Evolutionary conservation across 345 rosid genomes (phyloP).

Genomic region (Eucalyptus shirleyi): DNA sequence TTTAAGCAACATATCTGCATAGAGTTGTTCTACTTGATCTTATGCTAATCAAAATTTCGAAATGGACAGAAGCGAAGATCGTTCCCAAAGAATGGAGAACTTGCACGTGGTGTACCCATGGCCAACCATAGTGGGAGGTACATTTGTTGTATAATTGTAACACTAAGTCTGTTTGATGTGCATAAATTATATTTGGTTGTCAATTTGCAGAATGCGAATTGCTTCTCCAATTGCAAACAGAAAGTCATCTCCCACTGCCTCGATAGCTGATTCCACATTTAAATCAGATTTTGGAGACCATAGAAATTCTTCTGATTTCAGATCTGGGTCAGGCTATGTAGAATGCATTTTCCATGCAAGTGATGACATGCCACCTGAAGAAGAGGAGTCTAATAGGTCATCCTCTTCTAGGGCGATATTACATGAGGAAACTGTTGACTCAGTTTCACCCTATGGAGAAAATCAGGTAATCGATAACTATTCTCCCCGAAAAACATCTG

Average conservation of each 20-base stretch:
- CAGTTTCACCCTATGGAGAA: conserved; percentile 24
- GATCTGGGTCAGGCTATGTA: conserved; percentile 46
- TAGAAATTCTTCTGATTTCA: conserved; percentile 47
- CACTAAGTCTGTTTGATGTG: neutral
- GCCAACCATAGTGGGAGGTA: conserved; percentile 57
- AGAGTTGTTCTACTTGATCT: neutral
- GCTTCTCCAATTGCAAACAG: conserved; percentile 31
- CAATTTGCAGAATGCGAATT: conserved; percentile 42
- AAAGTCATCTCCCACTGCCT: conserved; percentile 17
- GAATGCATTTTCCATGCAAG: conserved; percentile 32
- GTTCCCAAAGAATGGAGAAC: conserved; percentile 32
- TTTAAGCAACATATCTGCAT: neutral
- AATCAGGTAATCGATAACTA: conserved; percentile 11
- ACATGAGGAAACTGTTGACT: conserved; percentile 22
- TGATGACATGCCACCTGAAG: conserved; percentile 34
- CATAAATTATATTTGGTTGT: neutral
- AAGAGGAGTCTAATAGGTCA: conserved; percentile 21
- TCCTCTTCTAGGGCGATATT: conserved; percentile 25
- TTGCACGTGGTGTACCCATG: conserved; percentile 25
- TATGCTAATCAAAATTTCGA: neutral
- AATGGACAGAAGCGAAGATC: conserved; percentile 57
- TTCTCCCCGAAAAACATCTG: conserved; percentile 18
- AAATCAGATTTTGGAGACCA: conserved; percentile 39
- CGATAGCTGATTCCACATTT: conserved; percentile 28
- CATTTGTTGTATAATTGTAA: neutral